Conservation (phyloP, 805 yeast genomes). For the Schwanniomyces sp. region DNA sequence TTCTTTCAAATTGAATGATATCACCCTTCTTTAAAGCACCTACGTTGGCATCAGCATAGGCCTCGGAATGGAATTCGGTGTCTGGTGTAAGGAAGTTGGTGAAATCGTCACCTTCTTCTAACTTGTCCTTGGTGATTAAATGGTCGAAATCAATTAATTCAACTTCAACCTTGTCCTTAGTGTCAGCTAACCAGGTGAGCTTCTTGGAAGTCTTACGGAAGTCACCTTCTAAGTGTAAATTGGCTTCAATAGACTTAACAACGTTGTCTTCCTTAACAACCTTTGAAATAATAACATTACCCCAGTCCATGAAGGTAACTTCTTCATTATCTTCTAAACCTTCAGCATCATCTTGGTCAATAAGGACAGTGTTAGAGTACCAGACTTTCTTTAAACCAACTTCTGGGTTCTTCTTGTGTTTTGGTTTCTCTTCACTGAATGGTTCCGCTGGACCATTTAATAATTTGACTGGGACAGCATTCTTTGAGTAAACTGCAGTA, state of each 20-base stretch:
- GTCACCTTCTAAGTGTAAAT: conserved; percentile 90
- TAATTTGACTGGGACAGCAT: conserved; percentile 70
- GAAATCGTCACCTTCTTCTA: conserved; percentile 91
- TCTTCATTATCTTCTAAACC: conserved; percentile 77
- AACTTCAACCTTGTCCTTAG: conserved; percentile 67
- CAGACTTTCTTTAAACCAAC: conserved; percentile 83
- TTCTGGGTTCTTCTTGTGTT: conserved; percentile 92
- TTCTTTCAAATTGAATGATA: conserved; percentile 92
- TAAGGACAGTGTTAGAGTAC: conserved; percentile 58
- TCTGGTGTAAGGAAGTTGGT: conserved; percentile 87
- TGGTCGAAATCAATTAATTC: conserved; percentile 92
- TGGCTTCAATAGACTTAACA: conserved; percentile 68
- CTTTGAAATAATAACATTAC: conserved; percentile 79
- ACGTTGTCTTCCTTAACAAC: conserved; percentile 60
- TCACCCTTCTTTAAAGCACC: conserved; percentile 79
- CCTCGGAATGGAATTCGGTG: conserved; percentile 80
- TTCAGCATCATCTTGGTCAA: conserved; percentile 86
- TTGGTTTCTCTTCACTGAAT: conserved; percentile 71
- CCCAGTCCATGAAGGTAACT: conserved; percentile 99
- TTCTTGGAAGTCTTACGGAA: conserved; percentile 95
- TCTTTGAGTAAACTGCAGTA: conserved; percentile 66
- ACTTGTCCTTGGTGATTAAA: conserved; percentile 89
- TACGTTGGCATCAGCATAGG: conserved; percentile 79
- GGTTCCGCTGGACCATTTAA: conserved; percentile 65
- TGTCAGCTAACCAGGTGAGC: conserved; percentile 90